phyloP scores from a whole-genome alignment of 1,284 basidiomycete genomes.

The Tylopilus orsonianus region DNA sequence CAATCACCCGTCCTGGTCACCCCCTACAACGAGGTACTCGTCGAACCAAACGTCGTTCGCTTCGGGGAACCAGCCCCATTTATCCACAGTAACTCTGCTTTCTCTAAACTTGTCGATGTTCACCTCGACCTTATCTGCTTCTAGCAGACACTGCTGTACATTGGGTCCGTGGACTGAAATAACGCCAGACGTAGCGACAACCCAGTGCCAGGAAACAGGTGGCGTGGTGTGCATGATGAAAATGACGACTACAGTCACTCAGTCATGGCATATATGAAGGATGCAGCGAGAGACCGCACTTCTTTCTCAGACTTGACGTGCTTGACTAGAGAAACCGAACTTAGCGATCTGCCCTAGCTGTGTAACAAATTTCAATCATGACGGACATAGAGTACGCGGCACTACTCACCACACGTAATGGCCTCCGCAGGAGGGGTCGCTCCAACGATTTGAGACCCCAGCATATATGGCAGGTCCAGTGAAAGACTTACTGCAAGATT shows the following conservation, averaged over 20 bases:
- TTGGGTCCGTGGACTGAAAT: constrained; percentile 16
- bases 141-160: constrained; percentile 18
- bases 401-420: constrained; percentile 19
- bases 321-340: constrained; percentile 17
- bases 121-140: constrained; percentile 24
- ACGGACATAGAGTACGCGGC: neutral
- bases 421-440: constrained; percentile 15
- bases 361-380: neutral
- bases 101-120: constrained; percentile 10
- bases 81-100: constrained; percentile 9
- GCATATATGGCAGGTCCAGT: neutral
- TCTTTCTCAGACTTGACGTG: constrained; percentile 16
- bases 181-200: constrained; percentile 23
- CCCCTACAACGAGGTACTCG: neutral
- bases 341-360: constrained; percentile 16
- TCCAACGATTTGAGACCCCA: constrained; percentile 17
- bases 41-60: neutral
- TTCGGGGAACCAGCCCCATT: constrained; percentile 16
- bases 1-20: constrained; percentile 11
- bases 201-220: constrained; percentile 21
- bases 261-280: too few relatives aligned
- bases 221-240: constrained; percentile 17
- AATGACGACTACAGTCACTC: constrained; percentile 13
- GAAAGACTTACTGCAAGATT: constrained; percentile 15
- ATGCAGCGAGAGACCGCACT: too few relatives aligned